phyloP scores from a whole-genome alignment of 2,329 filamentous ascomycete genomes.

The Stemphylium vesicarium region DNA sequence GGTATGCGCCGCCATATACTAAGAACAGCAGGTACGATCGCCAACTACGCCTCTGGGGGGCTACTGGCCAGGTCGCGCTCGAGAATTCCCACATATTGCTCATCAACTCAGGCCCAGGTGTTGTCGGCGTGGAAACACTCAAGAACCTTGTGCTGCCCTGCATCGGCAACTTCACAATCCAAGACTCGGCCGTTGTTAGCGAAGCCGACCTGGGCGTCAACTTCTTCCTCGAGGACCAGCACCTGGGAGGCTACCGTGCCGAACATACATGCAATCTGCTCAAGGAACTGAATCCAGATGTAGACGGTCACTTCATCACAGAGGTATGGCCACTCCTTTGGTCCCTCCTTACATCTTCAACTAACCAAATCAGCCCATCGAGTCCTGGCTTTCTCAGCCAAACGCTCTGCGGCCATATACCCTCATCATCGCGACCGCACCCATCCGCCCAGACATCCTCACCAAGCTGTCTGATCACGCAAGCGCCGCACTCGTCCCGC shows the following conservation, averaged over 20 bases:
- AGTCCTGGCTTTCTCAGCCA: slow-evolving; percentile 52
- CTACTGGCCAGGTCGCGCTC: slow-evolving; percentile 85
- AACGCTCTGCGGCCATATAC: slow-evolving; percentile 58
- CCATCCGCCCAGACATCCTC: slow-evolving; percentile 62
- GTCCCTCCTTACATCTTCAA: neutral
- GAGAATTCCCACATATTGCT: slow-evolving; percentile 92
- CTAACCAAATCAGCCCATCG: slow-evolving; percentile 49
- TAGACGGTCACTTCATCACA: slow-evolving; percentile 73
- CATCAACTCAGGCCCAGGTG: slow-evolving; percentile 84
- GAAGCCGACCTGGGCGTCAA: slow-evolving; percentile 91
- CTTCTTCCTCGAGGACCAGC: slow-evolving; percentile 88
- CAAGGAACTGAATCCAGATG: slow-evolving; percentile 90
- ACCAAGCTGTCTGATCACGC: slow-evolving; percentile 58
- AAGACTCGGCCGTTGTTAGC: slow-evolving; percentile 77
- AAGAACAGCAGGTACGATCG: slow-evolving; percentile 67
- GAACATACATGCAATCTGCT: slow-evolving; percentile 78
- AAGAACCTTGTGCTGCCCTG: slow-evolving; percentile 97
- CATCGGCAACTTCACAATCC: slow-evolving; percentile 89
- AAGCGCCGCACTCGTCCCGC: slow-evolving; percentile 67
- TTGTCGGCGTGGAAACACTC: slow-evolving; percentile 86
- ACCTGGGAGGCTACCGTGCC: slow-evolving; percentile 77
- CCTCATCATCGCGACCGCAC: slow-evolving; percentile 66
- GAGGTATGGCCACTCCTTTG: slow-evolving; percentile 53
- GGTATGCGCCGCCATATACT: too few species aligned
- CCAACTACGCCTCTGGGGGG: slow-evolving; percentile 93